A percentile compares a stretch with the other conserved stretches of the same genome.
These are phyloP conservation scores for Copromyces sp. DNA, from an alignment of 495 filamentous ascomycete species.

Conservation along the genomic window DNA sequence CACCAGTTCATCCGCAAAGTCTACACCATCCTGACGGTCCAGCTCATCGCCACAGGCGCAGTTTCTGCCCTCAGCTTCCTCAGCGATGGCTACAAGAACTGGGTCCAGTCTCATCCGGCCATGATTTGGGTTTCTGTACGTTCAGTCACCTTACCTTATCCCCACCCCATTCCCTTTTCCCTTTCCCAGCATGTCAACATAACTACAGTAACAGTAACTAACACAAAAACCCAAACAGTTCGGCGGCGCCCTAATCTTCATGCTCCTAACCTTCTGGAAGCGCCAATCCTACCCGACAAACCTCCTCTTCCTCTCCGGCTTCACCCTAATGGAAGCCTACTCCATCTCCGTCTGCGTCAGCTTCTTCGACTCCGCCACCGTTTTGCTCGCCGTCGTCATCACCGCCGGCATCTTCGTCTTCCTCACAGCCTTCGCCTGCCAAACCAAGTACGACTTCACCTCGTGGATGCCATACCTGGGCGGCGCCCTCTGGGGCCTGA, in stretches of 20 bases:
- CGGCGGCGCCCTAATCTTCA: conserved; percentile 68
- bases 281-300: conserved; percentile 94
- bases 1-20: conserved; percentile 95
- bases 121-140: conserved; percentile 70
- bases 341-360: conserved; percentile 82
- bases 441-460: conserved; percentile 97
- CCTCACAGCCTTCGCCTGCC: conserved; percentile 89
- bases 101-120: conserved; percentile 78
- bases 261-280: conserved; percentile 93
- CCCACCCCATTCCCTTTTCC: conserved; percentile 2
- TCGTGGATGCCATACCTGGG: conserved; percentile 93
- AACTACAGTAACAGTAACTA: conserved; percentile 1
- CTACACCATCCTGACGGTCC: conserved; percentile 54
- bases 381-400: conserved; percentile 81
- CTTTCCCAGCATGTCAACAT: conserved; percentile 1
- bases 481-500: conserved; percentile 75
- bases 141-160: neutral
- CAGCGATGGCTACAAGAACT: conserved; percentile 64
- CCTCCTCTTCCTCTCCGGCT: conserved; percentile 80
- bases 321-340: conserved; percentile 92
- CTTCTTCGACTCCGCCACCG: conserved; percentile 71
- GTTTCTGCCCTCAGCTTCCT: conserved; percentile 80
- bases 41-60: conserved; percentile 73
- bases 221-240: conserved; percentile 27
- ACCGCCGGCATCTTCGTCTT: conserved; percentile 90